Percentiles rank a stretch among this genome's conserved stretches.
Conservation (phyloP, 2,329 filamentous ascomycete species). For the Ramularia endophylla region DNA sequence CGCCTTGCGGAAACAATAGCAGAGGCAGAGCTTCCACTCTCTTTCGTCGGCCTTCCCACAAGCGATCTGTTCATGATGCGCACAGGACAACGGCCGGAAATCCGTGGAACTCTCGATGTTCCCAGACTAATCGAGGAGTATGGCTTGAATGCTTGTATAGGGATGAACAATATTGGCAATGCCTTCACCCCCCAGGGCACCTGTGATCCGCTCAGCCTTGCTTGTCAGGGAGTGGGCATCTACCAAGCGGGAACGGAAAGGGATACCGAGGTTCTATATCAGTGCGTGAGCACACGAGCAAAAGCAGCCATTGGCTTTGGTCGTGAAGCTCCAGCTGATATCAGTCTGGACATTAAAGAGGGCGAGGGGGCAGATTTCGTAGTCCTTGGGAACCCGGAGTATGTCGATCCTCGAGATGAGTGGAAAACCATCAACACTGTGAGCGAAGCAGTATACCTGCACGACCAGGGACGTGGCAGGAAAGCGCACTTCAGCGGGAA, state of each 20-base stretch:
- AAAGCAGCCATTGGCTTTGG: slow-evolving; percentile 28
- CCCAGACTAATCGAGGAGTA: slow-evolving; percentile 55
- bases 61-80: slow-evolving; percentile 70
- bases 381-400: slow-evolving; percentile 31
- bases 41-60: slow-evolving; percentile 64
- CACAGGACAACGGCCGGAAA: slow-evolving; percentile 28
- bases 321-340: slow-evolving; percentile 11
- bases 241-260: slow-evolving; percentile 60
- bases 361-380: slow-evolving; percentile 40
- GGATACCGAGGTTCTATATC: slow-evolving; percentile 55
- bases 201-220: slow-evolving; percentile 59
- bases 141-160: slow-evolving; percentile 54
- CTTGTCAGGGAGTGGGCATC: slow-evolving; percentile 57
- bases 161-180: slow-evolving; percentile 68
- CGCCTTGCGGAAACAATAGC: slow-evolving; percentile 45
- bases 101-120: slow-evolving; percentile 57
- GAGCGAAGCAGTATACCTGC: slow-evolving; percentile 39
- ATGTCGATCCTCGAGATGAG: slow-evolving; percentile 21
- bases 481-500: slow-evolving; percentile 12
- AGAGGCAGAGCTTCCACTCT: slow-evolving; percentile 49
- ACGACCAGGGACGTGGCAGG: slow-evolving; percentile 32
- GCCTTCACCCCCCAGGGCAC: slow-evolving; percentile 66
- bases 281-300: slow-evolving; percentile 35
- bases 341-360: slow-evolving; percentile 26
- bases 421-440: slow-evolving; percentile 40